A percentile compares a stretch with the other conserved stretches of the same genome.
phyloP scores from a whole-genome alignment of 441 rosid genomes.

The Mallotus japonicus region DNA sequence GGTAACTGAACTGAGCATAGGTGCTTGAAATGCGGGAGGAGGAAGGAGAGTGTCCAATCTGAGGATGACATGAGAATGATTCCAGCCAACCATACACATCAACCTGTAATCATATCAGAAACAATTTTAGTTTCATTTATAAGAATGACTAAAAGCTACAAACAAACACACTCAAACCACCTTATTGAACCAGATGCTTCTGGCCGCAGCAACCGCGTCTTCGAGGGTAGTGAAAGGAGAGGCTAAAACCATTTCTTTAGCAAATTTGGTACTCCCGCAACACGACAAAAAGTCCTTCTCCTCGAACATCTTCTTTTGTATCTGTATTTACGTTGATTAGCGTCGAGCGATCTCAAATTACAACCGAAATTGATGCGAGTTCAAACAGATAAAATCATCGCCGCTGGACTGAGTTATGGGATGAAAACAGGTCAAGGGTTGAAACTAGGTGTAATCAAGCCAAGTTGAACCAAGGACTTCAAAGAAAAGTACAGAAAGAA shows the following conservation, averaged over 20 bases:
- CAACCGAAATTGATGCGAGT: no score
- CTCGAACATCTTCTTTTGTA: conserved; percentile 14
- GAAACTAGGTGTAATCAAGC: no score
- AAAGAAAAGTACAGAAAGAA: no score
- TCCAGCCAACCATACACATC: conserved; percentile 78
- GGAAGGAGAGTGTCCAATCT: conserved; percentile 58
- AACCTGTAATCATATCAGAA: no score
- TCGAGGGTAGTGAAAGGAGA: conserved; percentile 52
- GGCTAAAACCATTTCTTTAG: conserved; percentile 48
- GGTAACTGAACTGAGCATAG: conserved; percentile 45
- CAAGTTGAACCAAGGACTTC: no score
- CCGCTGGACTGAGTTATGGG: no score
- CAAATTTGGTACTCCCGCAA: conserved; percentile 73
- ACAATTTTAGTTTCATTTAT: no score
- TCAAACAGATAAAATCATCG: no score
- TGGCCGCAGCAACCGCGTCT: conserved; percentile 49
- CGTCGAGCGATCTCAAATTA: no score
- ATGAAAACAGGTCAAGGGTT: no score
- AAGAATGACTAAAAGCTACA: background rate
- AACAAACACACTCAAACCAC: conserved; percentile 19
- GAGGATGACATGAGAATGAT: conserved; percentile 84
- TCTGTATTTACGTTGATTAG: no score
- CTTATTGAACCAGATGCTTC: conserved; percentile 69
- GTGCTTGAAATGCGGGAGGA: conserved; percentile 21
- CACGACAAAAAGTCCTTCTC: conserved; percentile 64